These are phyloP conservation scores for Verticillium nonalfalfae DNA, from an alignment of 2,329 filamentous ascomycete species.

Conservation along the genomic window DNA sequence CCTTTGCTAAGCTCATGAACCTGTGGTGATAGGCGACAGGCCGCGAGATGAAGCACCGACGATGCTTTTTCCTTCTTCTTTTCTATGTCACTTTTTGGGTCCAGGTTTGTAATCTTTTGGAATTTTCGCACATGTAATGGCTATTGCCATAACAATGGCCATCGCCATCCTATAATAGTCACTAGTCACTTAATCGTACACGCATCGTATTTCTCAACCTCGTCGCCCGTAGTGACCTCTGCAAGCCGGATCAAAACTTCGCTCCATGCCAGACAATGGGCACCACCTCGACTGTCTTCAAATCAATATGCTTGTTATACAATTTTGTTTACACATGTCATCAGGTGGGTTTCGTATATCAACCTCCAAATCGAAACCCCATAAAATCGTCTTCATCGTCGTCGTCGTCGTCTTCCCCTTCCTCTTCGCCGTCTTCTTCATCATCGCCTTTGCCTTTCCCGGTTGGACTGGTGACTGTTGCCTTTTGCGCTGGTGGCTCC, in stretches of 20 bases:
- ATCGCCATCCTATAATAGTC: not conserved
- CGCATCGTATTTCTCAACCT: not conserved
- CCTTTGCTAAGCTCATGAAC: not conserved
- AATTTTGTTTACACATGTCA: not conserved
- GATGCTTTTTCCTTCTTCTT: not conserved
- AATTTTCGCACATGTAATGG: not conserved
- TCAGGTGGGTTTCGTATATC: not conserved
- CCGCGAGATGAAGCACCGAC: not conserved
- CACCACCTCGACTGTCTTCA: too few relatives aligned
- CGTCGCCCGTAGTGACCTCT: too few relatives aligned
- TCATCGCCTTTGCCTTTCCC: constrained; percentile 26
- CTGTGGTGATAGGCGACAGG: not conserved
- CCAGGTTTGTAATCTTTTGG: not conserved
- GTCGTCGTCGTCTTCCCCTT: constrained; percentile 36
- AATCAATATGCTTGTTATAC: not conserved
- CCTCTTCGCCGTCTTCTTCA: constrained; percentile 35
- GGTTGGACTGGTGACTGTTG: constrained; percentile 17
- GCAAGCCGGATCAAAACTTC: too few relatives aligned
- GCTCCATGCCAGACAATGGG: too few relatives aligned
- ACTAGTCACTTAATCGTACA: not conserved
- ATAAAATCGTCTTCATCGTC: constrained; percentile 46
- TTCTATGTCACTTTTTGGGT: not conserved
- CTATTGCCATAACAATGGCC: not conserved
- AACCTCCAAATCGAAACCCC: constrained; percentile 39
- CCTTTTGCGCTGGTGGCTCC: constrained; percentile 16